Evolutionary conservation across 169 alveolate genomes (phyloP).

Genomic region (Cryptosporidium sp.): DNA sequence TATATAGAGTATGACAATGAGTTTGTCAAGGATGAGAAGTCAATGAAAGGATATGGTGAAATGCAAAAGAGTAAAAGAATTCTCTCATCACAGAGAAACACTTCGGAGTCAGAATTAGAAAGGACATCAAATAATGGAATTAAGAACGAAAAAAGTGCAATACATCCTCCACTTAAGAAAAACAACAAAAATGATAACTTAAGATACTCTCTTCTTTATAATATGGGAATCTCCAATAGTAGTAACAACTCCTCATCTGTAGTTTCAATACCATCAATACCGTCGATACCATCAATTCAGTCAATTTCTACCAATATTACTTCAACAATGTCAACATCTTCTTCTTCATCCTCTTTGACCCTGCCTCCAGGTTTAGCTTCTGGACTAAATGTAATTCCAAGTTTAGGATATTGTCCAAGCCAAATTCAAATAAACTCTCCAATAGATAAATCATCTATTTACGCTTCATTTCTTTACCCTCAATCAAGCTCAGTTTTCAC

Average conservation of each 20-base stretch:
- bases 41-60: background rate
- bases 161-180: conserved; percentile 13
- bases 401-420: background rate
- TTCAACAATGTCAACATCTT: conserved; percentile 7
- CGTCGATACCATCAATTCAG: conserved; percentile 6
- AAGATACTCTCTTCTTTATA: background rate
- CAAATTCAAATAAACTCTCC: conserved; percentile 31
- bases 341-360: background rate
- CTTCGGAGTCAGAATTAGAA: background rate
- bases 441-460: background rate
- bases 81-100: background rate
- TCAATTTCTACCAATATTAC: conserved; percentile 11
- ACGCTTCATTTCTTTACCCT: conserved; percentile 11
- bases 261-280: background rate
- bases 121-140: background rate
- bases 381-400: background rate
- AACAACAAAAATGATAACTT: background rate
- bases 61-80: background rate
- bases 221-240: background rate
- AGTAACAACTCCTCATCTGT: background rate
- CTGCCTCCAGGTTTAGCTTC: background rate
- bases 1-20: background rate
- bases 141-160: background rate
- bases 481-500: conserved; percentile 6
- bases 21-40: background rate